Evolutionary conservation across 2,329 filamentous ascomycete genomes (phyloP), one percentile per base, ranked within the genome.

Genomic region (Myriosclerotinia scirpicola): DNA sequence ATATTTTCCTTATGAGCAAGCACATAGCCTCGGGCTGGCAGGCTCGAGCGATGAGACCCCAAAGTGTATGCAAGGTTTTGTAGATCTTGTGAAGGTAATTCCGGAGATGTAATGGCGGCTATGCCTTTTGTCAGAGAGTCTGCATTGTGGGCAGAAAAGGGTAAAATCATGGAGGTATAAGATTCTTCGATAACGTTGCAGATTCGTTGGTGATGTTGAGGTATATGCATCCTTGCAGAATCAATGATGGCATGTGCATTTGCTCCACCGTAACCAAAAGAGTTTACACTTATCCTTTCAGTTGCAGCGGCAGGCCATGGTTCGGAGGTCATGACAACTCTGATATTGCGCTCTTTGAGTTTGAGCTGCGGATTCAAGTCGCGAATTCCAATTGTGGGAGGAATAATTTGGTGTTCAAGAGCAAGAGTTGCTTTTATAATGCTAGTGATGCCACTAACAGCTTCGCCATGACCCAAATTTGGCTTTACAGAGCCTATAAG

Each of bases 261-360:
- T 2, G 71, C 68, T 1, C 72, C 72, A 22, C 72, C 72, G 38
- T 70, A 72, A 9, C 72, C 72, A 54, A 73, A 74, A 7, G 62
- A 68, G 48, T 74, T 74, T 8, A 74, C 59, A 68, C 81, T 82
- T n/a, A n/a, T n/a, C n/a, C n/a, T n/a, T n/a, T n/a, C n/a, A n/a
- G n/a, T n/a, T n/a, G n/a, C n/a, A n/a, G n/a, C n/a, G n/a, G n/a
- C n/a, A 5, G 64, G 64, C 64, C 64, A 66, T 14, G 42, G 17
- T 17, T 7, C 22, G 7, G 30, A 14, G 9, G 36, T 20, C 6
- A 30, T 65, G 1, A 34, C 40, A 34, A 65, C 26, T 5, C n/a
- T 50, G 5, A 65, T 11, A 5, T 65, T 65, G 1, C n/a, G 11
- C 36, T 15, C 6, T 46, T 14, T 46, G 26, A 46, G 53, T 26